phyloP scores from a whole-genome alignment of 306 rosid genomes.

The Cicer bijugum region DNA sequence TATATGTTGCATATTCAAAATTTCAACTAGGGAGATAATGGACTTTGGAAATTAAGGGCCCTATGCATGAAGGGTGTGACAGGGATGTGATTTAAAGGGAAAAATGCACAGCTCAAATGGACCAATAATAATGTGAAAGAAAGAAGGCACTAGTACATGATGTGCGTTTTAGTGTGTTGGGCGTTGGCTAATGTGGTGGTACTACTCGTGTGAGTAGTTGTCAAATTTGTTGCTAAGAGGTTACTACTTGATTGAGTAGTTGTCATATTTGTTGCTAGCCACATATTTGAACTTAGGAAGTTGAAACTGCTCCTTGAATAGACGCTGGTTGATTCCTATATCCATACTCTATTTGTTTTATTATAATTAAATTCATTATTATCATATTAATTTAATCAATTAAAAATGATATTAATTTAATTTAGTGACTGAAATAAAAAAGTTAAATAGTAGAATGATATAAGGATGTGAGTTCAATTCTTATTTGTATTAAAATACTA shows the following conservation, averaged over 20 bases:
- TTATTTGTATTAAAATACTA: no score
- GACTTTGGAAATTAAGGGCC: not conserved
- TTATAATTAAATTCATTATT: not conserved
- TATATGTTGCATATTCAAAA: not conserved
- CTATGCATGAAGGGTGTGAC: not conserved
- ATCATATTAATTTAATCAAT: no score
- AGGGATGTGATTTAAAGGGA: not conserved
- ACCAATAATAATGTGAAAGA: conserved; percentile 17
- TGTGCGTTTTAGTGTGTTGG: conserved; percentile 1
- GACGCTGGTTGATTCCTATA: conserved; percentile 1
- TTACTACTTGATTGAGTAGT: not conserved
- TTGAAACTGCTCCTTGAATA: not conserved
- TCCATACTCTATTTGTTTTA: no score
- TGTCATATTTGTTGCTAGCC: not conserved
- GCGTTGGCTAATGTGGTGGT: conserved; percentile 12
- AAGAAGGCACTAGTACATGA: not conserved
- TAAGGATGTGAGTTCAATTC: no score
- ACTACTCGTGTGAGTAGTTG: not conserved
- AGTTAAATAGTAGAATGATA: no score
- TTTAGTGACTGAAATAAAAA: no score
- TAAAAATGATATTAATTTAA: no score
- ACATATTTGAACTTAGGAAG: conserved; percentile 25
- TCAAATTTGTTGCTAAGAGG: conserved; percentile 1
- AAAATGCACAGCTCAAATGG: not conserved
- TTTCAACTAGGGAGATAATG: not conserved